phyloP scores from a whole-genome alignment of 2,329 filamentous ascomycete species.

The Cladorrhinum sp. region DNA sequence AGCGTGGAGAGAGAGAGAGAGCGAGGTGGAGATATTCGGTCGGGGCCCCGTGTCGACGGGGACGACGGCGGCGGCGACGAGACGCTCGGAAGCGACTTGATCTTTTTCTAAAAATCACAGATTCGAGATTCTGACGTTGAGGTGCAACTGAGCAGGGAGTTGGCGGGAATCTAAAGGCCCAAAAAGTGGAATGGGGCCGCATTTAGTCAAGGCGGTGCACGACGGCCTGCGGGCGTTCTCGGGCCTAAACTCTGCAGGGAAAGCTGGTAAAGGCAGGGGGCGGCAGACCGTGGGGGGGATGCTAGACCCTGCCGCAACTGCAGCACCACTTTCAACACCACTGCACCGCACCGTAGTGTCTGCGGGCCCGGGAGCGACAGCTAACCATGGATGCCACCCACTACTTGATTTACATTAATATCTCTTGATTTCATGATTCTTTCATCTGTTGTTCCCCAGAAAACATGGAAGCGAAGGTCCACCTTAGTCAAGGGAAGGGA shows the following conservation, averaged over 20 bases:
- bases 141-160: conserved; percentile 8
- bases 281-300: background rate
- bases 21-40: conserved; percentile 2
- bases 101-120: background rate
- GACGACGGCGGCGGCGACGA: conserved; percentile 1
- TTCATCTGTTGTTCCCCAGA: background rate
- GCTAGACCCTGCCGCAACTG: conserved; percentile 4
- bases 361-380: conserved; percentile 5
- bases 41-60: conserved; percentile 2
- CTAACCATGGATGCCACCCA: background rate
- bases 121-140: conserved; percentile 4
- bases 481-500: background rate
- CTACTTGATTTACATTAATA: background rate
- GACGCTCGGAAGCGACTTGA: background rate
- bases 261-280: conserved; percentile 2
- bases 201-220: conserved; percentile 11
- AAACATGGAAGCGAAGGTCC: background rate
- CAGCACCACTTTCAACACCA: conserved; percentile 7
- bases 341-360: conserved; percentile 3
- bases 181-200: conserved; percentile 18
- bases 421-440: background rate
- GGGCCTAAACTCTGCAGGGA: conserved; percentile 16
- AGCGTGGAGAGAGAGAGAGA: background rate
- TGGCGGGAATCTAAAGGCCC: conserved; percentile 12
- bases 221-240: conserved; percentile 10